phyloP scores from a whole-genome alignment of 2,329 filamentous ascomycete species.

The Colletotrichum plurivorum region DNA sequence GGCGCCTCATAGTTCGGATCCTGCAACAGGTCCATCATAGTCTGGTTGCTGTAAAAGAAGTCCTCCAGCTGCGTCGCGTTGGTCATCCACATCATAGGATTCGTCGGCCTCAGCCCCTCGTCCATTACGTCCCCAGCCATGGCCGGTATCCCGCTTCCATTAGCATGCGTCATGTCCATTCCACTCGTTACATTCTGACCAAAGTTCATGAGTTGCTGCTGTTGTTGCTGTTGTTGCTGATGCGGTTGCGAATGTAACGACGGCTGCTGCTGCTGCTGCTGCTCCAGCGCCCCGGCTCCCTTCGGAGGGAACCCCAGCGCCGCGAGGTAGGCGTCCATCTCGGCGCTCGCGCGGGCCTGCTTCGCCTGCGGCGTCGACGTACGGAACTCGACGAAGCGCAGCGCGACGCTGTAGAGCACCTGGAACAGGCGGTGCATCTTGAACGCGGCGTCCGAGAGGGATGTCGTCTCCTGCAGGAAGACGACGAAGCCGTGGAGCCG shows the following conservation, averaged over 20 bases:
- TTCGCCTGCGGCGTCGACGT: slow-evolving; percentile 46
- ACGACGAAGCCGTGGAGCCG: slow-evolving; percentile 65
- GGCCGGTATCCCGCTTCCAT: not conserved
- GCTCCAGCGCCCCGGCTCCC: not conserved
- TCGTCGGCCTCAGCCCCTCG: slow-evolving; percentile 30
- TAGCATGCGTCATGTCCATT: not conserved
- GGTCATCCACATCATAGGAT: slow-evolving; percentile 53
- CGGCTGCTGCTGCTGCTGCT: slow-evolving; percentile 3
- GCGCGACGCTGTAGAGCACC: slow-evolving; percentile 70
- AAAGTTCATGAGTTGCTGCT: slow-evolving; percentile 19
- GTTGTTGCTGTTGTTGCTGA: slow-evolving; percentile 13
- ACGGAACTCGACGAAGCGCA: slow-evolving; percentile 71
- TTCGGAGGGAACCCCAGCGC: slow-evolving; percentile 61
- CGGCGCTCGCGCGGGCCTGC: slow-evolving; percentile 51
- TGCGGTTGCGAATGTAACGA: not conserved
- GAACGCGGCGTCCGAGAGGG: slow-evolving; percentile 62
- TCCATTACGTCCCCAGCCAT: slow-evolving; percentile 11
- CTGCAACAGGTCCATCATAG: slow-evolving; percentile 54
- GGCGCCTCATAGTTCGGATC: slow-evolving; percentile 40
- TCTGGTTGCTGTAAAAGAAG: slow-evolving; percentile 55
- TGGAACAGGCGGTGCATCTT: slow-evolving; percentile 72
- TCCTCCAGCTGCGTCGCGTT: slow-evolving; percentile 54
- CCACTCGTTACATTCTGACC: slow-evolving; percentile 19
- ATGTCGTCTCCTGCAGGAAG: slow-evolving; percentile 65
- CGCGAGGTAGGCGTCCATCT: slow-evolving; percentile 66